Conservation (phyloP, 441 rosid genomes). For the Sinapis alba region DNA sequence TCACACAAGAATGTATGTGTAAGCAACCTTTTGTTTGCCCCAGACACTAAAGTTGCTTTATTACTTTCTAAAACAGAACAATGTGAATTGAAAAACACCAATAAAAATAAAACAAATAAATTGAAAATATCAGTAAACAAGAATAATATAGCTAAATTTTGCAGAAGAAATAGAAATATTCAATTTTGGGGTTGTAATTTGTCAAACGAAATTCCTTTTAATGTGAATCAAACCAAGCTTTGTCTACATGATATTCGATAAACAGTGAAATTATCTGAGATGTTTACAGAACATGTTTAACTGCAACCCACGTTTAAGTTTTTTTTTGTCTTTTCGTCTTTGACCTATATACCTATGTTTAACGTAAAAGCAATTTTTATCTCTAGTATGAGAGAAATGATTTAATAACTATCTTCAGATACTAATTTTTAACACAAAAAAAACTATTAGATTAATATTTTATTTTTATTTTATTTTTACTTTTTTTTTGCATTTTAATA, state of each 20-base stretch:
- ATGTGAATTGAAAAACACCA: background rate
- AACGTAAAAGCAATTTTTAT: too few relatives aligned
- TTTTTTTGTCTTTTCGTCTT: too few relatives aligned
- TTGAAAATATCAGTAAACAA: background rate
- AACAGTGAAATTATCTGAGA: background rate
- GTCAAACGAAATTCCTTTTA: background rate
- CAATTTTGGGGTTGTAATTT: background rate
- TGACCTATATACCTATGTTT: too few relatives aligned
- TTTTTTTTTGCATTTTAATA: too few relatives aligned
- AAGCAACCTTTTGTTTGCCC: background rate
- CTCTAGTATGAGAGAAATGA: too few relatives aligned
- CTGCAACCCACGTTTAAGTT: too few relatives aligned
- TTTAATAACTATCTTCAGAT: too few relatives aligned
- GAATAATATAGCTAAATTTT: background rate
- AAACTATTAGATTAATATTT: too few relatives aligned
- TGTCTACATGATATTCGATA: background rate
- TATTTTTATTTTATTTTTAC: too few relatives aligned
- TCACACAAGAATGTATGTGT: background rate
- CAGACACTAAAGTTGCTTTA: background rate
- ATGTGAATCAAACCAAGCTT: background rate
- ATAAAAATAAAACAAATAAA: background rate
- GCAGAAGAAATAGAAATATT: background rate
- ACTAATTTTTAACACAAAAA: too few relatives aligned
- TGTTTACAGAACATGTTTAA: background rate
- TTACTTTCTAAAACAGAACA: background rate